Conservation (phyloP, 805 yeast species). For the Candida andamanensis region DNA sequence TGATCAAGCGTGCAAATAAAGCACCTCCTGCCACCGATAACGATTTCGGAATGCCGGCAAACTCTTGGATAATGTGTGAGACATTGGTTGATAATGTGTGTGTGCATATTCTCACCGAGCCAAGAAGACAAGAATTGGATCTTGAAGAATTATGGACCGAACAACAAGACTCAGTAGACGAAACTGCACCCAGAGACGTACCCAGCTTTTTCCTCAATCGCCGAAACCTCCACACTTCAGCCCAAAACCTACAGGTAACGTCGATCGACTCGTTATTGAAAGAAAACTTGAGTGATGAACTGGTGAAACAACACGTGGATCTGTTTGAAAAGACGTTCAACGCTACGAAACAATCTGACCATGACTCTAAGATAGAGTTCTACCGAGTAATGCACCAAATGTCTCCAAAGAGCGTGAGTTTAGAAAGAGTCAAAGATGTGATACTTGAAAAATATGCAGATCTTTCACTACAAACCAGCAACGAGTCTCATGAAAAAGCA, state of each 20-base stretch:
- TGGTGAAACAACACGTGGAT: too few relatives aligned
- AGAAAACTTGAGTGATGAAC: too few relatives aligned
- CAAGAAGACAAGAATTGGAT: slow-evolving; percentile 62
- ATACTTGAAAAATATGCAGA: slow-evolving; percentile 26
- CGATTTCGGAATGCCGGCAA: slow-evolving; percentile 53
- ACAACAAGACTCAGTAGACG: slow-evolving; percentile 3
- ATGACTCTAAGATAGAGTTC: slow-evolving; percentile 17
- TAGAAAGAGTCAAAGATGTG: slow-evolving; percentile 19
- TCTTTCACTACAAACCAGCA: slow-evolving; percentile 9
- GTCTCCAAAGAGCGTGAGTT: slow-evolving; percentile 19
- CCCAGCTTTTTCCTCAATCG: slow-evolving; percentile 9
- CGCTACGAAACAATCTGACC: slow-evolving; percentile 13
- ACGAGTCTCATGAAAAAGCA: slow-evolving; percentile 13
- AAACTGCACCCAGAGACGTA: background rate
- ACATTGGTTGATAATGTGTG: slow-evolving; percentile 48
- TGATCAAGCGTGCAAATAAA: slow-evolving; percentile 50
- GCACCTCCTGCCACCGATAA: slow-evolving; percentile 48
- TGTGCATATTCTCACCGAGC: slow-evolving; percentile 69
- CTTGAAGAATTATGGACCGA: slow-evolving; percentile 62
- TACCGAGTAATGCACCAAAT: slow-evolving; percentile 23
- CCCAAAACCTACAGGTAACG: too few relatives aligned
- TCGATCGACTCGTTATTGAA: too few relatives aligned
- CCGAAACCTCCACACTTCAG: slow-evolving; percentile 33
- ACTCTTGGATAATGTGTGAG: slow-evolving; percentile 83
- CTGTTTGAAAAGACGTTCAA: slow-evolving; percentile 15